phyloP scores from a whole-genome alignment of 2,329 filamentous ascomycete genomes.

The Paraphaeosphaeria minitans region DNA sequence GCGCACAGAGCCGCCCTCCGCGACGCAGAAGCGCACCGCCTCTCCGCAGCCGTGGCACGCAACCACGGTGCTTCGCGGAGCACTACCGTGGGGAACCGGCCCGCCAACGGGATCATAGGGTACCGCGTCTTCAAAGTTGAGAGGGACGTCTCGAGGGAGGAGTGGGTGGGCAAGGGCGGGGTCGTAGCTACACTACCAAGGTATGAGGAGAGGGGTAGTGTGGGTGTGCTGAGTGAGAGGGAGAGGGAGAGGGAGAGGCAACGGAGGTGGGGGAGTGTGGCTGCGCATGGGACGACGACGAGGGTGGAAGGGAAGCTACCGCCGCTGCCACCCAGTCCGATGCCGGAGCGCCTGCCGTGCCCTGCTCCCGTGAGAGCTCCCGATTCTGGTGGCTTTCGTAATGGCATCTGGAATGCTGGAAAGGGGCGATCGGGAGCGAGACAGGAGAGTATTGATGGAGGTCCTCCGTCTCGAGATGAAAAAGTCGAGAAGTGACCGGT shows the following conservation, averaged over 20 bases:
- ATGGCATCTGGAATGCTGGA: background rate
- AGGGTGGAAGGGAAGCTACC: background rate
- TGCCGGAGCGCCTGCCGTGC: background rate
- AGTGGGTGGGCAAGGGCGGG: background rate
- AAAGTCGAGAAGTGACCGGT: background rate
- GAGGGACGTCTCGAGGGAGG: background rate
- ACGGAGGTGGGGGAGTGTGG: background rate
- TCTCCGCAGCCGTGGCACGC: background rate
- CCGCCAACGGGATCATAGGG: background rate
- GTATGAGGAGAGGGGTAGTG: background rate
- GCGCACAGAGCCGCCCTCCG: background rate
- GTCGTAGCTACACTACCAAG: conserved; percentile 1
- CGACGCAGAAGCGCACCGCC: background rate
- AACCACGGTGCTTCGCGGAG: background rate
- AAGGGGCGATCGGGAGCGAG: background rate
- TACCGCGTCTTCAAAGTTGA: background rate
- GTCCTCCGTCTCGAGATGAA: background rate
- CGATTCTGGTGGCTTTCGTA: background rate
- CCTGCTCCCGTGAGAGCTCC: background rate
- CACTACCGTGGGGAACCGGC: no score
- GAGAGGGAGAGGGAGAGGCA: background rate
- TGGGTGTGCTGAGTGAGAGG: background rate
- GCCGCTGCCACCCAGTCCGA: background rate
- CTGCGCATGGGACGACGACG: background rate
- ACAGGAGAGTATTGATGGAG: background rate